Base-by-base conservation (phyloP, 176 grass and related monocot genomes). In the Rhynchospora breviuscula region DNA sequence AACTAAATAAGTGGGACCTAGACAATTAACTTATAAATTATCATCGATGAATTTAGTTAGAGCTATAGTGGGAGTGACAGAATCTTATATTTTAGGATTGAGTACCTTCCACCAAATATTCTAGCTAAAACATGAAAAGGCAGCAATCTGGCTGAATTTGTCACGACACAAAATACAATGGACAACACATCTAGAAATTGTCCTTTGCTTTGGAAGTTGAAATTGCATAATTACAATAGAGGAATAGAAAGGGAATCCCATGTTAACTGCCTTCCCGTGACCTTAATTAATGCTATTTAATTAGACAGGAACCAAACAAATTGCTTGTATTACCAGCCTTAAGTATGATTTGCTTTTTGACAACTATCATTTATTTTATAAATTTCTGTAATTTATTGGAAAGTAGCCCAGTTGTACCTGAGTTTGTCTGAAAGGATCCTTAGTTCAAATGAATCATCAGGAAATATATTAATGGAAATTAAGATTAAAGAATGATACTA, bases 181-280 rank as follows among this genome's bases (percentile, higher is more conserved):
- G 77, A 82, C 80, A 40, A 86, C 29, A 59, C 63, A 79, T 67
- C 62, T 48, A 80, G 74, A 80, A 81, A 58, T 72, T 52, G 85
- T 86, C 85, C 75, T 86, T 81, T 81, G 77, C 85, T 17, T 65
- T 79, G 72, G 84, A 76, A 56, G 5, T 69, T 1, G 35, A 10
- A 53, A 31, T 29, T 29, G 35, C 21, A 26, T 44, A 33, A 25
- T 54, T 51, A 78, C n/a, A 85, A 3, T 17, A 85, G 54, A 85
- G 45, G 71, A 74, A 86, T 59, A 85, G 67, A 78, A 77, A 63
- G 71, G 33, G 68, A 85, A 85, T 85, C 83, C 82, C 82, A 84
- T 71, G 82, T 84, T 71, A 83, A 83, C n/a, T 80, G 58, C 78
- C 58, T 44, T 46, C 78, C 40, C 59, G 80, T 82, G 80, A 82